Evolutionary conservation across 129 eudicot species (phyloP).

Genomic region (carrot (Daucus carota)): DNA sequence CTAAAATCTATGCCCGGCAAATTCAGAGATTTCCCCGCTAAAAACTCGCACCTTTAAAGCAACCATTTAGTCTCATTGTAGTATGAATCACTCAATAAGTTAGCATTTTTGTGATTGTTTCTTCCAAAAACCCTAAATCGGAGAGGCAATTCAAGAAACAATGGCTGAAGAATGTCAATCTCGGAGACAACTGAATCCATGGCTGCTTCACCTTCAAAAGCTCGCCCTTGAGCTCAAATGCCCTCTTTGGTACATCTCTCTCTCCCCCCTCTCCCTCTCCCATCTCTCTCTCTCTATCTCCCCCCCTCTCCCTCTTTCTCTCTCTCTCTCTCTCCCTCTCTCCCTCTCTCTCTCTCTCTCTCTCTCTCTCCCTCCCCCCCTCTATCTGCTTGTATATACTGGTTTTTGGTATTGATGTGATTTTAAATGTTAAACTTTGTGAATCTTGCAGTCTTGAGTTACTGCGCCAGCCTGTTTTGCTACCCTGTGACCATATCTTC

Average conservation of each 20-base stretch:
- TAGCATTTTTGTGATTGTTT: background rate
- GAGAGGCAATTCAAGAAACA: background rate
- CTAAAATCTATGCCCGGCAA: background rate
- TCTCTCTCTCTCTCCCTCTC: background rate
- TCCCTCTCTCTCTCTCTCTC: background rate
- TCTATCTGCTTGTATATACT: background rate
- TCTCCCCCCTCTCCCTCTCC: background rate
- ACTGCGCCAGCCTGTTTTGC: conserved; percentile 55
- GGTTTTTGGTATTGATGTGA: background rate
- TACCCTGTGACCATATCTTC: conserved; percentile 80
- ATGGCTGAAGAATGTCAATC: background rate
- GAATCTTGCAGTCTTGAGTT: conserved; percentile 43
- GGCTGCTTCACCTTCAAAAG: conserved; percentile 70
- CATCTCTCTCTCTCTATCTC: background rate
- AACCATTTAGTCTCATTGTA: background rate
- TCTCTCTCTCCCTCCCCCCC: background rate
- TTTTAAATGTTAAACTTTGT: background rate
- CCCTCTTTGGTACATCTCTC: conserved; percentile 54
- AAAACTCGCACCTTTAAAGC: background rate
- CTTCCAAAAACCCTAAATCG: background rate
- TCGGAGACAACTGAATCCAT: conserved; percentile 48
- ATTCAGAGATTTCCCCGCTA: background rate
- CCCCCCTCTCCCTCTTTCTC: background rate
- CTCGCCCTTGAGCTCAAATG: conserved; percentile 82
- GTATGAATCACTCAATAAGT: background rate